Conservation (phyloP, 345 rosid species). For the Lepidium africanum region DNA sequence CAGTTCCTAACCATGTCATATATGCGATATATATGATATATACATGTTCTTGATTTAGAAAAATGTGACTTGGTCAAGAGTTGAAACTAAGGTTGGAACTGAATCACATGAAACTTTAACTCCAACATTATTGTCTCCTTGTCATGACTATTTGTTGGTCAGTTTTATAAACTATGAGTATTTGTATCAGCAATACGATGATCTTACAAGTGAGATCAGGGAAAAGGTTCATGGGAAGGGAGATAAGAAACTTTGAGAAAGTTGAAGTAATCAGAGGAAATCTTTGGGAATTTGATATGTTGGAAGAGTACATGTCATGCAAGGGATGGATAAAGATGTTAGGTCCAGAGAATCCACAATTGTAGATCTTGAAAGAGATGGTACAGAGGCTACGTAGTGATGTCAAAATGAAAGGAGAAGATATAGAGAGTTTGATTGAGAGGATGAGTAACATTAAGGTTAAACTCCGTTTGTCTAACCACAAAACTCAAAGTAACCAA, state of each 20-base stretch:
- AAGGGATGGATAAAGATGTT: too few species aligned
- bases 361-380: conserved; percentile 42
- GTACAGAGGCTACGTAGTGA: conserved; percentile 58
- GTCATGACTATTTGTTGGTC: conserved; percentile 98
- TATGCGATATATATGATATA: conserved; percentile 28
- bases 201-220: too few species aligned
- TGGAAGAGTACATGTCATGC: conserved; percentile 32
- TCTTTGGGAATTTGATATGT: too few species aligned
- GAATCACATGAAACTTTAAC: conserved; percentile 49
- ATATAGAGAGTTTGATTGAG: conserved; percentile 47
- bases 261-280: too few species aligned
- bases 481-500: conserved; percentile 90
- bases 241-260: too few species aligned
- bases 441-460: conserved; percentile 62
- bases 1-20: neutral
- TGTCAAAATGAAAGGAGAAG: conserved; percentile 61
- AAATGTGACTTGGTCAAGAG: conserved; percentile 89
- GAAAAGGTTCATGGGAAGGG: too few species aligned
- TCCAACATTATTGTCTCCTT: conserved; percentile 46
- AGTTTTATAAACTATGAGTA: too few species aligned
- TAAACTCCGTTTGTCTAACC: conserved; percentile 85
- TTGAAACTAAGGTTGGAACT: conserved; percentile 55
- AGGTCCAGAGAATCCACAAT: conserved; percentile 37
- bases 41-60: conserved; percentile 88
- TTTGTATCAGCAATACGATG: too few species aligned